Conservation (phyloP, 2,329 filamentous ascomycete genomes). For the Ophiocordyceps polyrhachis-furcata region DNA sequence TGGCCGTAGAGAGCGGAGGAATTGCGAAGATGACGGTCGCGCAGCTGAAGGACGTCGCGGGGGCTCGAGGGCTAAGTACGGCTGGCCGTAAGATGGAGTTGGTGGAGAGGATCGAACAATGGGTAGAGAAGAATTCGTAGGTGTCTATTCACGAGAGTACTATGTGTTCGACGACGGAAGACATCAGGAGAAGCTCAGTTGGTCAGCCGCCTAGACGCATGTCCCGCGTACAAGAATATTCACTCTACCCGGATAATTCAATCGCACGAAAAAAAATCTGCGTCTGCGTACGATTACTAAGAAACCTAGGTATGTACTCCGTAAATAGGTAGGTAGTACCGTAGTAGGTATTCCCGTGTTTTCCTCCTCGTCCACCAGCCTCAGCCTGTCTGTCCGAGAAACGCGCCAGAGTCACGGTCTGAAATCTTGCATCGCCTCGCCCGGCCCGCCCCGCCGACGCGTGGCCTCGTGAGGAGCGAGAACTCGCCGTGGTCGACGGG, state of each 20-base stretch:
- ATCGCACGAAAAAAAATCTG: neutral
- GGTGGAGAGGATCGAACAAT: slow-evolving; percentile 35
- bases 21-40: slow-evolving; percentile 35
- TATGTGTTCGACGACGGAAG: no score
- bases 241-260: neutral
- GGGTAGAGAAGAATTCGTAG: slow-evolving; percentile 27
- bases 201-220: neutral
- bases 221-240: neutral
- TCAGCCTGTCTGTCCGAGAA: neutral
- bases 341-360: neutral
- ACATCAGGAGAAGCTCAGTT: neutral
- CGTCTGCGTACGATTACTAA: no score
- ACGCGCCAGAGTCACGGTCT: neutral
- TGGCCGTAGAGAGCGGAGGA: slow-evolving; percentile 23
- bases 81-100: slow-evolving; percentile 35
- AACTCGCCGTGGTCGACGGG: slow-evolving; percentile 2
- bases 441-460: neutral
- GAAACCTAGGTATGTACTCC: no score
- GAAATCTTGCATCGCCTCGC: neutral
- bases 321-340: no score
- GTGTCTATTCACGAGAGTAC: no score
- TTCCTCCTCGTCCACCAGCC: neutral
- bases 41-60: slow-evolving; percentile 30
- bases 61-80: slow-evolving; percentile 26
- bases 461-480: slow-evolving; percentile 5